phyloP scores from a whole-genome alignment of 2,329 filamentous ascomycete genomes.

The Venturia pyrina region DNA sequence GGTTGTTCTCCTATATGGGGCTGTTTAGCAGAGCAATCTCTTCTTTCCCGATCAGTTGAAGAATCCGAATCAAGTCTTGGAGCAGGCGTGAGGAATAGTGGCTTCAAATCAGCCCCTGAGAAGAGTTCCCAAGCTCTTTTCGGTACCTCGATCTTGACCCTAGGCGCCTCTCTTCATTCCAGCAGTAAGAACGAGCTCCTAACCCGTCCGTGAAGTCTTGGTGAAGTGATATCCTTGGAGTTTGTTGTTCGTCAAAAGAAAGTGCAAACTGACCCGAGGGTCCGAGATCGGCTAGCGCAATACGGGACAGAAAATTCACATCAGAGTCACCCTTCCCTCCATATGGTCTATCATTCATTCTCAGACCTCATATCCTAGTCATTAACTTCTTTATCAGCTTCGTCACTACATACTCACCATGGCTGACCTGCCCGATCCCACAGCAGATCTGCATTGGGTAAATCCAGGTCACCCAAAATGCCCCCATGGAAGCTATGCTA shows the following conservation, averaged over 20 bases:
- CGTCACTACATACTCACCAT: background rate
- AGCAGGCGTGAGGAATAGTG: too few species aligned
- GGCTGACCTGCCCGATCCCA: conserved; percentile 47
- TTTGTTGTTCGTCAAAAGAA: background rate
- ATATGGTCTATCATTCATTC: too few species aligned
- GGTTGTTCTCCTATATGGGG: too few species aligned
- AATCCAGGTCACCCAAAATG: background rate
- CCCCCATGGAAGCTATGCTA: background rate
- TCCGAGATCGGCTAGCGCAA: background rate
- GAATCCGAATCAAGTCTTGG: too few species aligned
- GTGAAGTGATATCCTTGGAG: background rate
- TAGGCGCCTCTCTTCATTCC: background rate
- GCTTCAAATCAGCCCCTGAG: background rate
- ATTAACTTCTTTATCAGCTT: too few species aligned
- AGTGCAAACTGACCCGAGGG: background rate
- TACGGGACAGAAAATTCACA: background rate
- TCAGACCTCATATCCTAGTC: too few species aligned
- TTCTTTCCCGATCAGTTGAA: too few species aligned
- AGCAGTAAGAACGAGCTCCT: background rate
- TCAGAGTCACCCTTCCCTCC: background rate
- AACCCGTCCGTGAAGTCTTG: background rate
- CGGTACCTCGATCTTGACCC: background rate
- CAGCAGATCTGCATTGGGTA: conserved; percentile 54
- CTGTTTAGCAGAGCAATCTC: too few species aligned
- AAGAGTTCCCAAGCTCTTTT: background rate